phyloP scores from a whole-genome alignment of 1,284 basidiomycete species.

The Rhizoctonia solani region DNA sequence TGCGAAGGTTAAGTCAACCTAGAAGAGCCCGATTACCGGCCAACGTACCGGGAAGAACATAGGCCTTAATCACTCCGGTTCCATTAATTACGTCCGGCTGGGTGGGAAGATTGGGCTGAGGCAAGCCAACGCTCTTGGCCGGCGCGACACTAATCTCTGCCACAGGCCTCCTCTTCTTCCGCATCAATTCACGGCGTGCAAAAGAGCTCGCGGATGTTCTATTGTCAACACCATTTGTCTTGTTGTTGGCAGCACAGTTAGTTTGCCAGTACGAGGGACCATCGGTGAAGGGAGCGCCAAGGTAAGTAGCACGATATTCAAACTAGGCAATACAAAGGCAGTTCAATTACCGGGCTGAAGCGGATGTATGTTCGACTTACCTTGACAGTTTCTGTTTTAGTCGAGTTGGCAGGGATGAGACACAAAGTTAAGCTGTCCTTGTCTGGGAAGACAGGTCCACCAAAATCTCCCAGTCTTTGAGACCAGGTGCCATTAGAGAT shows the following conservation, averaged over 20 bases:
- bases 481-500: constrained; percentile 42
- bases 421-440: constrained; percentile 53
- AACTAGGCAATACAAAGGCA: constrained; percentile 55
- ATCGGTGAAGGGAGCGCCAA: constrained; percentile 57
- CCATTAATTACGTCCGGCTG: constrained; percentile 48
- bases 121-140: constrained; percentile 51
- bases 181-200: not conserved
- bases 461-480: constrained; percentile 63
- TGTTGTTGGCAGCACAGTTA: constrained; percentile 59
- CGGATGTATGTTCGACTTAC: constrained; percentile 41
- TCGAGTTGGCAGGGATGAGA: constrained; percentile 54
- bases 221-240: constrained; percentile 61
- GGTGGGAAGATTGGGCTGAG: constrained; percentile 55
- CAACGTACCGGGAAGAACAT: constrained; percentile 52
- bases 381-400: constrained; percentile 53
- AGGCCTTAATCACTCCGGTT: constrained; percentile 64
- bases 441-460: constrained; percentile 58
- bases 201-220: constrained; percentile 40
- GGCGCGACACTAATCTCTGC: constrained; percentile 52
- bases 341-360: constrained; percentile 47
- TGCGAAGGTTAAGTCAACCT: not conserved
- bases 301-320: constrained; percentile 57
- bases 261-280: constrained; percentile 58
- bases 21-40: not conserved
- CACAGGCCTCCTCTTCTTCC: constrained; percentile 40